Conservation (phyloP, 2,329 filamentous ascomycete genomes). For the Microcyclospora tardicrescens region DNA sequence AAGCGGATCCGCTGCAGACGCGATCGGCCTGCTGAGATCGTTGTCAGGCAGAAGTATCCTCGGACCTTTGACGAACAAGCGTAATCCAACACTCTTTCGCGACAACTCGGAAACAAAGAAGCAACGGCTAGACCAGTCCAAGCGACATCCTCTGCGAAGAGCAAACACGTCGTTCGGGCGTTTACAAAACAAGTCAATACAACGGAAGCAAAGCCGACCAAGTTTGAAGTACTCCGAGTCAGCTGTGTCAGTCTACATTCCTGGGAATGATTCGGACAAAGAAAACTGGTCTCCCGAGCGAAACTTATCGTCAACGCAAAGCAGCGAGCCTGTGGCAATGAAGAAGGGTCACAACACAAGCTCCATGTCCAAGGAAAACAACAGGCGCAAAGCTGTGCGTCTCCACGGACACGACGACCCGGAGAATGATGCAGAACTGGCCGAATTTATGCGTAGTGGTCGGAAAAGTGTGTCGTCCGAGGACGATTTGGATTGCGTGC, state of each 20-base stretch:
- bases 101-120: constrained; percentile 17
- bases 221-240: constrained; percentile 20
- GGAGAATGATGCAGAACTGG: constrained; percentile 50
- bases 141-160: constrained; percentile 19
- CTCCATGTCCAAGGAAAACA: neutral
- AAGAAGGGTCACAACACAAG: neutral
- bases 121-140: constrained; percentile 35
- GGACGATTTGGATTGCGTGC: constrained; percentile 72
- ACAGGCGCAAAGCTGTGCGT: constrained; percentile 1
- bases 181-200: constrained; percentile 12
- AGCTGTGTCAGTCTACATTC: constrained; percentile 30
- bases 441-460: constrained; percentile 56
- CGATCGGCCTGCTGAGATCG: constrained; percentile 68
- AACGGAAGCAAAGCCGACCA: constrained; percentile 2
- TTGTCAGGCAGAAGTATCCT: constrained; percentile 45
- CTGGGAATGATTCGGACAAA: constrained; percentile 73
- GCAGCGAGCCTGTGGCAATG: neutral
- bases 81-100: constrained; percentile 38
- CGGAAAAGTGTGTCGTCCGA: constrained; percentile 26
- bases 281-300: constrained; percentile 66
- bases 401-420: constrained; percentile 22
- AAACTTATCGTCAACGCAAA: too few relatives aligned
- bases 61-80: constrained; percentile 47
- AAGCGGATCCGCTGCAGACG: constrained; percentile 65
- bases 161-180: constrained; percentile 20